Evolutionary conservation across 192 early-diverging fungal genomes (phyloP), one percentile per base, ranked within the genome.

Genomic region (Gamsiella multidivaricata): DNA sequence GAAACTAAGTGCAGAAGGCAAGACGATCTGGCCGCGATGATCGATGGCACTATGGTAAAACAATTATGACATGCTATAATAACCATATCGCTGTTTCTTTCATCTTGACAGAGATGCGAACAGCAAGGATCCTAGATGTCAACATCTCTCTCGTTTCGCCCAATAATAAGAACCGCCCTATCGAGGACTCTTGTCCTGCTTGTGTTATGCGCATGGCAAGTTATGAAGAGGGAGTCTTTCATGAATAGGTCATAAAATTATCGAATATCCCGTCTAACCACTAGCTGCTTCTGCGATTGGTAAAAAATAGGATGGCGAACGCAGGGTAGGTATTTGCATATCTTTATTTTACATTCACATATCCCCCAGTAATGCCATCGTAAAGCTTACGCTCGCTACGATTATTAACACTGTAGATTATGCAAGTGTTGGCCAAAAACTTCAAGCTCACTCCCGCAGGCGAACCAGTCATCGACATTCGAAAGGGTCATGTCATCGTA

Each of bases 161-260:
- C 9, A 75, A 75, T 43, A 75, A 75, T 34, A 75, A 66, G 1
- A 58, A 75, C 20, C 56, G 56, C n/a, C 39, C 43, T 1, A 75
- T 75, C 39, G 71, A 75, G n/a, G 71, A 75, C 8, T 75, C 71
- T 20, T 75, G 71, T 23, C 71, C 71, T 14, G 71, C 71, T 33
- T 75, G 71, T 54, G 71, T 64, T 5, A 75, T 75, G 71, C 63
- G 71, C 42, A 75, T 75, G 71, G 70, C 65, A 73, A 51, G 22
- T 32, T 11, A 41, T n/a, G n/a, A n/a, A n/a, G n/a, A n/a, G n/a
- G n/a, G n/a, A n/a, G n/a, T n/a, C n/a, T n/a, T n/a, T n/a, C n/a
- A n/a, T n/a, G n/a, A n/a, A n/a, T n/a, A n/a, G n/a, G n/a, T n/a
- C n/a, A n/a, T n/a, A n/a, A n/a, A n/a, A n/a, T n/a, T n/a, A n/a